Evolutionary conservation across 495 filamentous ascomycete genomes (phyloP), one percentile per base, ranked within the genome.

Genomic region (Neurospora discreta): DNA sequence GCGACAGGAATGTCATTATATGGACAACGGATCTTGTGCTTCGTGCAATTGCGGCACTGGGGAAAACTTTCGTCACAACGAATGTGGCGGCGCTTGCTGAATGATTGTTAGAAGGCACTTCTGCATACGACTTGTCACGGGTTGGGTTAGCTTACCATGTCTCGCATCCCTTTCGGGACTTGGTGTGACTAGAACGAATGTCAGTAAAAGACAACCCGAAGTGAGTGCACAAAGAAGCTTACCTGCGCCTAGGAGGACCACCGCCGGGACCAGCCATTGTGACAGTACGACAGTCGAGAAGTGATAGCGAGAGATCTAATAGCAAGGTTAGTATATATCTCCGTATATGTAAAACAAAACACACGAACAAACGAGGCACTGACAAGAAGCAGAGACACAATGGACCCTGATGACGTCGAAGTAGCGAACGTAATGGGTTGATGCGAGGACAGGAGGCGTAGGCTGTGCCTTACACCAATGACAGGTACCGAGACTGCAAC

Each of bases 41-140:
- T 98, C 70, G 95, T 97, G 82, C 95, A 99, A 82, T 98, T 98
- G 73, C 93, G 93, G 83, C 95, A 99, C 89, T 99, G 95, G 30
- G 96, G 95, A 76, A 95, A 97, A 72, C 87, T 97, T 81, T 99
- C 96, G 81, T 99, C 95, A 83, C 95, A 99, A 72, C 95, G 89
- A 79, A 99, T 98, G 82, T 99, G 95, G 77, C 95, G 89, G 81
- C 91, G 89, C 86, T 99, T 99, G 87, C 81, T 83, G 72, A 68
- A 38, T 36, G 44, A 18, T 10, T 69, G 73, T 82, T 68, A 81
- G 77, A 75, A 73, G 33, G 41, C 36, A 58, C 13, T 39, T 58
- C 20, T 33, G 20, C 8, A 52, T 42, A 42, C 20, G 41, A 43
- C 15, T 16, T 65, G 52, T 39, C 23, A 72, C 67, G 44, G 33